These are phyloP conservation scores for Pestalotiopsis sp. DNA, from an alignment of 2,329 filamentous ascomycete genomes.

Conservation along the genomic window DNA sequence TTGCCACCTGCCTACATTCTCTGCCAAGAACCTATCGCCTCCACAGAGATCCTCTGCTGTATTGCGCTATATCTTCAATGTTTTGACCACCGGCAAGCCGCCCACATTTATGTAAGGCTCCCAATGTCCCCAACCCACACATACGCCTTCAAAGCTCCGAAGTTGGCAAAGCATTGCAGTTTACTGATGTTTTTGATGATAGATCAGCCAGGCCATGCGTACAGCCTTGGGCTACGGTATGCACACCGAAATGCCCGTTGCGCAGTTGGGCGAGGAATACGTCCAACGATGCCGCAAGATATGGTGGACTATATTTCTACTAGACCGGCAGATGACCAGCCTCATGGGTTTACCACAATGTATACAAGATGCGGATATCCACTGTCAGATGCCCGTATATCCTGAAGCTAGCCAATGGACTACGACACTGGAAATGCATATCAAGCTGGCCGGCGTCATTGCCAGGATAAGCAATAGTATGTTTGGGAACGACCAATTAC, in stretches of 20 bases:
- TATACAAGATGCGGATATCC: constrained; percentile 50
- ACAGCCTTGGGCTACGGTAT: constrained; percentile 49
- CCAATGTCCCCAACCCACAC: too few relatives aligned
- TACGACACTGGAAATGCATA: constrained; percentile 32
- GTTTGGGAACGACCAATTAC: background rate
- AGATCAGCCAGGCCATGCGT: constrained; percentile 53
- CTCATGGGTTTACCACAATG: constrained; percentile 52
- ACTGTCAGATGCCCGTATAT: constrained; percentile 36
- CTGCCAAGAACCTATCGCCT: constrained; percentile 41
- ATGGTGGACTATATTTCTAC: constrained; percentile 56
- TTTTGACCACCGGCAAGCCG: constrained; percentile 45
- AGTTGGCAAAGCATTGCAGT: background rate
- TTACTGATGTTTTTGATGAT: background rate
- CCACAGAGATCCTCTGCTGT: constrained; percentile 51
- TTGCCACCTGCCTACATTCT: constrained; percentile 42
- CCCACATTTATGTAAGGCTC: constrained; percentile 42
- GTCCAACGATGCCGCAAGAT: constrained; percentile 48
- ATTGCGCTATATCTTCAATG: constrained; percentile 53
- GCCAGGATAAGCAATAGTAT: constrained; percentile 31
- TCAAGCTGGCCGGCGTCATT: constrained; percentile 29
- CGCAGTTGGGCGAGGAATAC: constrained; percentile 37
- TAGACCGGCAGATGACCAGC: constrained; percentile 54
- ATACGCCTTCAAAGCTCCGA: background rate
- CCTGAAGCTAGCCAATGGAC: constrained; percentile 25
- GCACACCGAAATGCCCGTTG: constrained; percentile 50